These are phyloP conservation scores for Graphilbum sp. DNA, from an alignment of 2,329 filamentous ascomycete genomes.

Conservation along the genomic window DNA sequence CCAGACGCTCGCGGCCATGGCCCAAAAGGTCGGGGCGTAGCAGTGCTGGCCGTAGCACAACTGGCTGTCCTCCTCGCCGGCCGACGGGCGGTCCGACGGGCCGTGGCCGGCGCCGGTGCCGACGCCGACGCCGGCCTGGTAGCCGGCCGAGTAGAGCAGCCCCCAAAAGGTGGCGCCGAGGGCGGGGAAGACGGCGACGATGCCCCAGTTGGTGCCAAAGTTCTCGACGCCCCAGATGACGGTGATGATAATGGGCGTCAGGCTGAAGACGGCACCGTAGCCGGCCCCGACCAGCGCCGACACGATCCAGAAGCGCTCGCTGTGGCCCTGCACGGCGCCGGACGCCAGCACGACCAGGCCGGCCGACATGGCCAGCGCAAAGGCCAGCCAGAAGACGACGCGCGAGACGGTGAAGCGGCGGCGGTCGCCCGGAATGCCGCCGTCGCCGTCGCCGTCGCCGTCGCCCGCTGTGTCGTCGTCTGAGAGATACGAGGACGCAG, in stretches of 20 bases:
- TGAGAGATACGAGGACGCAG: slow-evolving; percentile 4
- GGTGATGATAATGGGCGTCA: slow-evolving; percentile 84
- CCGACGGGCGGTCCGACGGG: too few species aligned
- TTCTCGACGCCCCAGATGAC: slow-evolving; percentile 98
- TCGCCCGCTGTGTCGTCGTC: slow-evolving; percentile 9
- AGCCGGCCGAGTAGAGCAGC: slow-evolving; percentile 68
- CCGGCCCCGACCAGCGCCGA: slow-evolving; percentile 75
- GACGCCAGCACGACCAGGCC: slow-evolving; percentile 67
- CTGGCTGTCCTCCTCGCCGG: neutral
- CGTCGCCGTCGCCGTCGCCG: slow-evolving; percentile 6
- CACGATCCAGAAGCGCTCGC: slow-evolving; percentile 69
- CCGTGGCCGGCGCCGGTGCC: slow-evolving; percentile 17
- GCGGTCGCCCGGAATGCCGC: slow-evolving; percentile 19
- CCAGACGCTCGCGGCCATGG: slow-evolving; percentile 67
- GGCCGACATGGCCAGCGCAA: slow-evolving; percentile 54
- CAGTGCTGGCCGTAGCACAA: slow-evolving; percentile 73
- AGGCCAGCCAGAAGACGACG: slow-evolving; percentile 61
- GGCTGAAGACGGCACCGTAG: slow-evolving; percentile 80
- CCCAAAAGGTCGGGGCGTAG: slow-evolving; percentile 74
- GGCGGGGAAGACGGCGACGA: slow-evolving; percentile 83
- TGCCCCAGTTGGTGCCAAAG: slow-evolving; percentile 95
- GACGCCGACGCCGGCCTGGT: slow-evolving; percentile 48
- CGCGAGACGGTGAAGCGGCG: slow-evolving; percentile 46
- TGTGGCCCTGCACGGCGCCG: slow-evolving; percentile 56
- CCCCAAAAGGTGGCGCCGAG: slow-evolving; percentile 82